Percentiles rank a stretch among this genome's conserved stretches.
Conservation (phyloP, 2,329 filamentous ascomycete genomes). For the Tolypocladium ovalisporum region DNA sequence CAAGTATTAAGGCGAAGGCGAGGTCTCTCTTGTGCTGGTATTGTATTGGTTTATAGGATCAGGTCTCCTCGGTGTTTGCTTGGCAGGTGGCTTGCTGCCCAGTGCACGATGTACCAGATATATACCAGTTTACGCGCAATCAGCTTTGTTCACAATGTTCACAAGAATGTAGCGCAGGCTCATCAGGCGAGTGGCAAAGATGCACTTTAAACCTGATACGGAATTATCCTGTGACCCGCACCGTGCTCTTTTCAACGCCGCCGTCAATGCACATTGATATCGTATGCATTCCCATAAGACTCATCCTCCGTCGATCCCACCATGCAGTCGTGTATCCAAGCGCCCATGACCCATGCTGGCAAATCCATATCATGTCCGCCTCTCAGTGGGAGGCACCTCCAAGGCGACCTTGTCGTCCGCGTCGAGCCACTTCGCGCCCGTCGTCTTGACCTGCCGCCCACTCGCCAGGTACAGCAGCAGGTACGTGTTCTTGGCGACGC, state of each 20-base stretch:
- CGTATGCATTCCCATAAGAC: background rate
- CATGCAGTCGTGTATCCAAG: background rate
- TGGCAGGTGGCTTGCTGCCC: background rate
- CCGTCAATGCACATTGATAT: background rate
- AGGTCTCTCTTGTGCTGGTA: background rate
- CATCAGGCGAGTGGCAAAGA: background rate
- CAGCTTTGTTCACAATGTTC: background rate
- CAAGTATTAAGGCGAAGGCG: background rate
- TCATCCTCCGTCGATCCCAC: background rate
- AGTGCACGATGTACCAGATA: background rate
- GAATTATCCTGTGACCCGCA: background rate
- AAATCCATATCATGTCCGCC: conserved; percentile 1
- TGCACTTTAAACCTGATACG: background rate
- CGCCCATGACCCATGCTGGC: background rate
- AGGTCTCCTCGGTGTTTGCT: background rate
- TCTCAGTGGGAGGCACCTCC: conserved; percentile 21
- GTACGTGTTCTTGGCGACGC: conserved; percentile 61
- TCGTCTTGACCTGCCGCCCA: conserved; percentile 45
- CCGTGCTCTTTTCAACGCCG: background rate
- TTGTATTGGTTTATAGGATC: background rate
- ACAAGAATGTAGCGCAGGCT: background rate
- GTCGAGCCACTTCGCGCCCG: conserved; percentile 56
- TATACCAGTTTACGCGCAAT: background rate
- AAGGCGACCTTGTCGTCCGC: conserved; percentile 42
- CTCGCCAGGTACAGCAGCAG: conserved; percentile 65